These are phyloP conservation scores for Capillidium rhysosporum DNA, from an alignment of 371 early-diverging fungal genomes.

Conservation along the genomic window DNA sequence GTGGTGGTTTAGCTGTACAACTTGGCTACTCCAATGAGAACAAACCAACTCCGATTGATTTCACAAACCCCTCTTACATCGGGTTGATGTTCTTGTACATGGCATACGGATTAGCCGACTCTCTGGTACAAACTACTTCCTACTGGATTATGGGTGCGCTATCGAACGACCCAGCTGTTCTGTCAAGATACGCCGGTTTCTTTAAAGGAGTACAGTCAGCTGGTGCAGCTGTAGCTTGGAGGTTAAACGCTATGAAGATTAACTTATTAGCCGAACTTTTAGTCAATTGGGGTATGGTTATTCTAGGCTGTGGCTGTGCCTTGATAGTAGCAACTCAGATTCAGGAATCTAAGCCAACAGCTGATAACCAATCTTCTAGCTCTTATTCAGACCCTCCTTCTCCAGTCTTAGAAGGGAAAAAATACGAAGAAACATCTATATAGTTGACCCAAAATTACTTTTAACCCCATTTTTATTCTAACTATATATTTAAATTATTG, in stretches of 20 bases:
- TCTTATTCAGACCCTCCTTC: too few species aligned
- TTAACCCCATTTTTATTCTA: too few species aligned
- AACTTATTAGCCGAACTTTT: not conserved
- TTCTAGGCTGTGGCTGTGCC: not conserved
- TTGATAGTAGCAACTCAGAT: not conserved
- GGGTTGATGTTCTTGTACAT: slow-evolving; percentile 19
- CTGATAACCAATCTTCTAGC: too few species aligned
- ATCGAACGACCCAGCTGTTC: slow-evolving; percentile 37
- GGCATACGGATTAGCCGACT: not conserved
- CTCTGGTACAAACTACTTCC: not conserved
- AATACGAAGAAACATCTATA: too few species aligned
- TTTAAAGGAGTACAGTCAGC: slow-evolving; percentile 21
- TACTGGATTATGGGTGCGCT: slow-evolving; percentile 55
- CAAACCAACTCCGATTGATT: not conserved
- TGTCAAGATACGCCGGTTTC: slow-evolving; percentile 43
- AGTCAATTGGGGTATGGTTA: not conserved
- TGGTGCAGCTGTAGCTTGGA: slow-evolving; percentile 18
- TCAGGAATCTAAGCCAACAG: not conserved
- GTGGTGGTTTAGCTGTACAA: slow-evolving; percentile 34
- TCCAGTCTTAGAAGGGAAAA: too few species aligned
- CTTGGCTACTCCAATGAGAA: slow-evolving; percentile 16
- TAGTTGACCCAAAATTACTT: too few species aligned
- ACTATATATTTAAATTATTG: too few species aligned
- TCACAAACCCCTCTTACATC: slow-evolving; percentile 14
- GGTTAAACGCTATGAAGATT: slow-evolving; percentile 11